These are phyloP conservation scores for Eucalyptus tenuipes DNA, from an alignment of 345 rosid species.

Conservation along the genomic window DNA sequence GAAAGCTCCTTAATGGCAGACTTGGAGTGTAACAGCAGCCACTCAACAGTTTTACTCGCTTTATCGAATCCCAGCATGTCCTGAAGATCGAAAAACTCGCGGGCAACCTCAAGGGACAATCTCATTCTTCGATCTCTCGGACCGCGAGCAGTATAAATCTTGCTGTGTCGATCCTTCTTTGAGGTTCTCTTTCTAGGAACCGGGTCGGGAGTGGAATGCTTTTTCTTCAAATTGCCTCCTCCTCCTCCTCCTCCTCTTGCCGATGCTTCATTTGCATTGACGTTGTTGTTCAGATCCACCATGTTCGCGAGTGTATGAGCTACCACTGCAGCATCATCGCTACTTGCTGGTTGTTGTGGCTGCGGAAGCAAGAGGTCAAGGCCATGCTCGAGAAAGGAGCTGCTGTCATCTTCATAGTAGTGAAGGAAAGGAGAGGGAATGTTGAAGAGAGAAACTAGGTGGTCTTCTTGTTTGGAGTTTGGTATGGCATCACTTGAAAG, in stretches of 20 bases:
- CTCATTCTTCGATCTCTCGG: slow-evolving; percentile 82
- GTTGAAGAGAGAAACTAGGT: slow-evolving; percentile 11
- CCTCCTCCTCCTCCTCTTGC: background rate
- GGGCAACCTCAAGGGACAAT: slow-evolving; percentile 66
- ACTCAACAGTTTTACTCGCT: slow-evolving; percentile 77
- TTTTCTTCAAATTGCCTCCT: background rate
- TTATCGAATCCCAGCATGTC: slow-evolving; percentile 74
- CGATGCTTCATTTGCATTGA: background rate
- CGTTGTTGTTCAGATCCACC: background rate
- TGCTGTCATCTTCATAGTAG: slow-evolving; percentile 13
- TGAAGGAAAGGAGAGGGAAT: slow-evolving; percentile 28
- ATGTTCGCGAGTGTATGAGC: background rate
- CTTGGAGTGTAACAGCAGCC: slow-evolving; percentile 59
- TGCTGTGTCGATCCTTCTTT: slow-evolving; percentile 78
- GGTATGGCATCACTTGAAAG: slow-evolving; percentile 7
- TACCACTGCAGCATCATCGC: background rate
- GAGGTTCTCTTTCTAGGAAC: slow-evolving; percentile 19
- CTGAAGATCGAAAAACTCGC: slow-evolving; percentile 63
- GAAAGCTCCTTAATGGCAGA: slow-evolving; percentile 44
- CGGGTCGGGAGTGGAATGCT: background rate
- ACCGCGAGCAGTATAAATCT: slow-evolving; percentile 73
- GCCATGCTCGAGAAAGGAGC: background rate
- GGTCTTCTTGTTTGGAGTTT: slow-evolving; percentile 13
- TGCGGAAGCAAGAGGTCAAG: slow-evolving; percentile 4
- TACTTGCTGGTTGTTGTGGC: background rate